These are phyloP conservation scores for Ramaria sp. DNA, from an alignment of 768 basidiomycete species.

Conservation along the genomic window DNA sequence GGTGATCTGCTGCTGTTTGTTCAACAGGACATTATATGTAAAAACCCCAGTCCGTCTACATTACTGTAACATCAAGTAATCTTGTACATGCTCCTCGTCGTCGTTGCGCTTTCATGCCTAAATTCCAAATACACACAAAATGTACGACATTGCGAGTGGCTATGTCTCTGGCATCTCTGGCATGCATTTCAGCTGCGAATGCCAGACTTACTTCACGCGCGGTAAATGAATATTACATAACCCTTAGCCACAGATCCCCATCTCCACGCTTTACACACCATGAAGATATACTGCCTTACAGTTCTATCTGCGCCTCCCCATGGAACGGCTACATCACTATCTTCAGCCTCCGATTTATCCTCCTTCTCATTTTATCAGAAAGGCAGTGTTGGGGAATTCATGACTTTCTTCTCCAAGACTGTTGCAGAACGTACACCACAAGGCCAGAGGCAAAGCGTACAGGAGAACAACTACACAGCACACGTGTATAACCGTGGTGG, in stretches of 20 bases:
- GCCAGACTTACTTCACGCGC: too few species aligned
- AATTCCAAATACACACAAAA: too few species aligned
- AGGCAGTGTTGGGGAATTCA: conserved; percentile 81
- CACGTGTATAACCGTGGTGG: conserved; percentile 90
- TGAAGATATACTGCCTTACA: conserved; percentile 85
- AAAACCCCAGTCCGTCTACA: neutral
- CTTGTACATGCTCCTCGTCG: too few species aligned
- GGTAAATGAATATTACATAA: neutral
- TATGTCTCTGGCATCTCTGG: too few species aligned
- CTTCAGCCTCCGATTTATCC: conserved; percentile 67
- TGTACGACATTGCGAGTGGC: too few species aligned
- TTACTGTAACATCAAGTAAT: neutral
- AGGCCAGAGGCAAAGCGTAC: conserved; percentile 86
- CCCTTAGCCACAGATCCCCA: neutral
- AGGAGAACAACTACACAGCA: conserved; percentile 88
- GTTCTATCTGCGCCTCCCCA: conserved; percentile 58
- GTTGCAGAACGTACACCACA: conserved; percentile 79
- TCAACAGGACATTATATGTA: neutral
- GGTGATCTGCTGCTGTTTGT: conserved; percentile 15
- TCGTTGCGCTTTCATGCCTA: too few species aligned
- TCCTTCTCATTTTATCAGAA: conserved; percentile 92
- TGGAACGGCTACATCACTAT: conserved; percentile 53
- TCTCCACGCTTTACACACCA: conserved; percentile 23
- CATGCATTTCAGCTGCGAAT: too few species aligned
- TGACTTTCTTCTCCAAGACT: conserved; percentile 90